Conservation (phyloP, 495 filamentous ascomycete genomes). For the Filosporella fistucella region DNA sequence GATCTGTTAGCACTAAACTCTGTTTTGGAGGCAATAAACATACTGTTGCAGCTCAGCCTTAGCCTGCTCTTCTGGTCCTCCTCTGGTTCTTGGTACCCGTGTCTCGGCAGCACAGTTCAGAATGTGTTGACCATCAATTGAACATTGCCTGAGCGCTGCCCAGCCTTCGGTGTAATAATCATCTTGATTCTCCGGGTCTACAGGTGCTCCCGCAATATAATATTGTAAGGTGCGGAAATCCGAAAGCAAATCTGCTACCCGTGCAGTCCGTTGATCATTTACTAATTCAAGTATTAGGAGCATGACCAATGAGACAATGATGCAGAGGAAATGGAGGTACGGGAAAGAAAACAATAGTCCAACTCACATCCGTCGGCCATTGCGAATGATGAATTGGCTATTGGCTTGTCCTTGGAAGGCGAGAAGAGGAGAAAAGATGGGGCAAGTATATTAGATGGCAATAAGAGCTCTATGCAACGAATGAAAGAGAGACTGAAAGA, state of each 20-base stretch:
- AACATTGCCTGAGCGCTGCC: slow-evolving; percentile 68
- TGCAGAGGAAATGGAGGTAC: slow-evolving; percentile 20
- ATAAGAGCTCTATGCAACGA: slow-evolving; percentile 10
- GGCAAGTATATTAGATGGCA: slow-evolving; percentile 8
- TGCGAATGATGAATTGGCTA: slow-evolving; percentile 22
- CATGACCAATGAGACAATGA: slow-evolving; percentile 29
- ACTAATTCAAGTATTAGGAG: slow-evolving; percentile 45
- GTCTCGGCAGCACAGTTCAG: slow-evolving; percentile 60
- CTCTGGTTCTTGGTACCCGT: slow-evolving; percentile 51
- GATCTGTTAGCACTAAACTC: slow-evolving; percentile 3
- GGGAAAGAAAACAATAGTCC: slow-evolving; percentile 27
- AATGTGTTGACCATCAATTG: slow-evolving; percentile 68
- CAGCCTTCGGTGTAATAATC: slow-evolving; percentile 80
- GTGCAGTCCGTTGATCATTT: slow-evolving; percentile 75
- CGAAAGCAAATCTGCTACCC: slow-evolving; percentile 77
- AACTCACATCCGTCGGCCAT: slow-evolving; percentile 28
- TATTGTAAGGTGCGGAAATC: slow-evolving; percentile 81
- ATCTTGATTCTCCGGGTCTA: slow-evolving; percentile 50
- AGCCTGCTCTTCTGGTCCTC: slow-evolving; percentile 60
- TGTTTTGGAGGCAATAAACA: slow-evolving; percentile 13
- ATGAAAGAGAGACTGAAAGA: slow-evolving; percentile 22
- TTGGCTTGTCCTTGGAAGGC: slow-evolving; percentile 2
- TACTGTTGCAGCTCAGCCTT: slow-evolving; percentile 76
- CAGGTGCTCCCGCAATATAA: slow-evolving; percentile 69
- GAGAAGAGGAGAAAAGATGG: slow-evolving; percentile 17